These are phyloP conservation scores for Oldenlandia corymbosa DNA, from an alignment of 257 asterid genomes.

Conservation along the genomic window DNA sequence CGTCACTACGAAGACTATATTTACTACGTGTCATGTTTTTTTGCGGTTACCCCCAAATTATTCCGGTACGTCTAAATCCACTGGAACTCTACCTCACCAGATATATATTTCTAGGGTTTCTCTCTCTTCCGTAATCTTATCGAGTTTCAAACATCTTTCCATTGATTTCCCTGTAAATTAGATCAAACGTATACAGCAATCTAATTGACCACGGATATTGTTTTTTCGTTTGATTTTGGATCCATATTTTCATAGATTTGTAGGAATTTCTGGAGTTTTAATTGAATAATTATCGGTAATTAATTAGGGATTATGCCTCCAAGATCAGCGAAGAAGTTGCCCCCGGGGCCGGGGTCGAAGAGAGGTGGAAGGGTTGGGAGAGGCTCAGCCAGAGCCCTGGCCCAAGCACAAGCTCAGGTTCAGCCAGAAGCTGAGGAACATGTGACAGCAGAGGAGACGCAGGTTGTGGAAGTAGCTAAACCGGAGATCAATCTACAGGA, in stretches of 20 bases:
- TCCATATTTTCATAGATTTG: background rate
- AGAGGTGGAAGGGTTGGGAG: constrained; percentile 48
- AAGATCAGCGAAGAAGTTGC: constrained; percentile 49
- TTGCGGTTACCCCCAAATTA: background rate
- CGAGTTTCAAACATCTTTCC: background rate
- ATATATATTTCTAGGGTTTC: constrained; percentile 13
- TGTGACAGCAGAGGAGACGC: constrained; percentile 34
- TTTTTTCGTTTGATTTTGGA: no score
- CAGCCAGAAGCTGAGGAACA: constrained; percentile 25
- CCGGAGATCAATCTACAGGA: constrained; percentile 26
- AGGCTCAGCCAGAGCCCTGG: constrained; percentile 26
- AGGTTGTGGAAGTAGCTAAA: constrained; percentile 15
- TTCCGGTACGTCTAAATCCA: background rate
- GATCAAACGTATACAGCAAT: background rate
- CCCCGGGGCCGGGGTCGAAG: constrained; percentile 73
- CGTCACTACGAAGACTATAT: no score
- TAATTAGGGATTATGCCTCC: constrained; percentile 56
- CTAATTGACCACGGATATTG: background rate
- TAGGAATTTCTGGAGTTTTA: background rate
- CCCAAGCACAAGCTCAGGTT: constrained; percentile 5
- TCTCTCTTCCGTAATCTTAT: background rate
- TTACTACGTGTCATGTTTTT: no score
- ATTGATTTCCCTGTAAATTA: background rate
- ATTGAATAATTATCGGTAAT: no score
- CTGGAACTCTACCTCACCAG: background rate